These are phyloP conservation scores for Leptomonas pyrrhocoris DNA, from an alignment of 208 protist species.

Conservation along the genomic window DNA sequence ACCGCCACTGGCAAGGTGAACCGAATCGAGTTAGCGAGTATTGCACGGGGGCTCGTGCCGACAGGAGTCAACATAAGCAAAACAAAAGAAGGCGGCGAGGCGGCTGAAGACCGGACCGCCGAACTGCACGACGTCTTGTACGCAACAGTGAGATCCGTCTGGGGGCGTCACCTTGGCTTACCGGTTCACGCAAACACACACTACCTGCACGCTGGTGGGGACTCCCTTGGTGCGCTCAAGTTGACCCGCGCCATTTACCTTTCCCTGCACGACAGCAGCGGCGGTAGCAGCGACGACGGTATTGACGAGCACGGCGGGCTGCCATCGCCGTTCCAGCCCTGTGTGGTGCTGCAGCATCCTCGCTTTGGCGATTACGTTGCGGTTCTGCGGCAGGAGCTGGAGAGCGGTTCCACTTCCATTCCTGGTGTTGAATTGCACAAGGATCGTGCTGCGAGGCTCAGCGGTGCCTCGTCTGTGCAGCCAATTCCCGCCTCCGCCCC, in stretches of 20 bases:
- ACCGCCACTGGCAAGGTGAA: slow-evolving; percentile 54
- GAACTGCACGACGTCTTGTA: slow-evolving; percentile 16
- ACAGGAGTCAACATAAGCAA: background rate
- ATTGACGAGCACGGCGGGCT: slow-evolving; percentile 57
- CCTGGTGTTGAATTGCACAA: background rate
- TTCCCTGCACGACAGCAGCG: slow-evolving; percentile 28
- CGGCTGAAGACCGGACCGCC: background rate
- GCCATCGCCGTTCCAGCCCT: slow-evolving; percentile 49
- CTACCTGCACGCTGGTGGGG: slow-evolving; percentile 60
- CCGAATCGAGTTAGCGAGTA: slow-evolving; percentile 21
- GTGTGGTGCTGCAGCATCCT: slow-evolving; percentile 50
- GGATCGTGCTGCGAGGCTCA: too few species aligned
- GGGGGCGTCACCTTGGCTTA: slow-evolving; percentile 37
- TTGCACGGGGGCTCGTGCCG: background rate
- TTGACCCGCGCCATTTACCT: slow-evolving; percentile 53
- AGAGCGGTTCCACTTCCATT: background rate
- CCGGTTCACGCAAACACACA: slow-evolving; percentile 38
- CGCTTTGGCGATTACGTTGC: slow-evolving; percentile 45
- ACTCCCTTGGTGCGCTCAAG: slow-evolving; percentile 71
- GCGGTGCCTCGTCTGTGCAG: background rate
- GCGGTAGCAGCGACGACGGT: slow-evolving; percentile 32
- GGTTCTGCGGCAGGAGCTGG: slow-evolving; percentile 16
- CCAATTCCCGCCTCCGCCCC: background rate
- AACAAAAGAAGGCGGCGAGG: background rate
- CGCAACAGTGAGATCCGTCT: slow-evolving; percentile 24